phyloP scores from a whole-genome alignment of 2,329 filamentous ascomycete genomes.

The Pyrenochaeta sp. region DNA sequence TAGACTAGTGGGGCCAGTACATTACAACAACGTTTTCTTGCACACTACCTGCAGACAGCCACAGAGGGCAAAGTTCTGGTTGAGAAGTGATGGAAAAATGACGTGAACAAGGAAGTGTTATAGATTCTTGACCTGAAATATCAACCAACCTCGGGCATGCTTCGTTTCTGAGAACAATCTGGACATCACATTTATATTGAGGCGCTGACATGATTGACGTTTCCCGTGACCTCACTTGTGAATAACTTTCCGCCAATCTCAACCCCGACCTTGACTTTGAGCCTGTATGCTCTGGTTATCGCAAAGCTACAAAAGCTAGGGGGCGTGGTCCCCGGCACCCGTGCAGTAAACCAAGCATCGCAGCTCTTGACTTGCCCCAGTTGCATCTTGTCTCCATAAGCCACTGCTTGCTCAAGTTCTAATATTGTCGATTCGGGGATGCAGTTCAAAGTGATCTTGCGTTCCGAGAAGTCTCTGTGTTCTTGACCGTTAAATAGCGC shows the following conservation, averaged over 20 bases:
- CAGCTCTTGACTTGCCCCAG: slow-evolving; percentile 17
- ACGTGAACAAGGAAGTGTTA: too few relatives aligned
- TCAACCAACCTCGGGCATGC: too few relatives aligned
- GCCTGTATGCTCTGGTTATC: slow-evolving; percentile 25
- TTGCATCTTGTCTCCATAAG: slow-evolving; percentile 13
- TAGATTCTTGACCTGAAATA: too few relatives aligned
- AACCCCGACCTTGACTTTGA: slow-evolving; percentile 23
- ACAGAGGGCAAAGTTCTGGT: too few relatives aligned
- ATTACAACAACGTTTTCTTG: too few relatives aligned
- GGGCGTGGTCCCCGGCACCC: slow-evolving; percentile 27
- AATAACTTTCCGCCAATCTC: slow-evolving; percentile 31
- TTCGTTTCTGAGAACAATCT: too few relatives aligned
- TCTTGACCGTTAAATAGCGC: slow-evolving; percentile 5
- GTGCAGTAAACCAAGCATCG: slow-evolving; percentile 27
- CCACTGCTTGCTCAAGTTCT: slow-evolving; percentile 12
- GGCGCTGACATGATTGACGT: neutral
- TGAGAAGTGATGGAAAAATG: too few relatives aligned
- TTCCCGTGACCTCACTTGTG: too few relatives aligned
- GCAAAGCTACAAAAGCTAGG: slow-evolving; percentile 36
- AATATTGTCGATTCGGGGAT: slow-evolving; percentile 17
- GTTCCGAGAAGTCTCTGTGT: slow-evolving; percentile 8
- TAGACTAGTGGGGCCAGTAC: too few relatives aligned
- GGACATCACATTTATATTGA: neutral
- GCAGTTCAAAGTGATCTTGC: slow-evolving; percentile 25
- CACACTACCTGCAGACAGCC: too few relatives aligned